These are phyloP conservation scores for Candida albicans DNA, from an alignment of 1,139 yeast species.

Conservation along the genomic window DNA sequence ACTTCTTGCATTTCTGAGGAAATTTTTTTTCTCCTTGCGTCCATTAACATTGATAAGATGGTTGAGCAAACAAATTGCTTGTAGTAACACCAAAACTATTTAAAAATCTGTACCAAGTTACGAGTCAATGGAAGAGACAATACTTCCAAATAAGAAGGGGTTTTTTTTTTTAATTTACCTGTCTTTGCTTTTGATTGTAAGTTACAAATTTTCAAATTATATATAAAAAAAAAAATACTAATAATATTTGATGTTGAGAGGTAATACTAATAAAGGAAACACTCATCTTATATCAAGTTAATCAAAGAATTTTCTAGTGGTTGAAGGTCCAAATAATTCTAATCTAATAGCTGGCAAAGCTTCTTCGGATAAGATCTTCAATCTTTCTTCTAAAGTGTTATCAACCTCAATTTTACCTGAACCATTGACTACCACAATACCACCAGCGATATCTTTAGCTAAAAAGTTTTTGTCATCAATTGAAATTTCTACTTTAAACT, in stretches of 20 bases:
- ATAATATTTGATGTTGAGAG: neutral
- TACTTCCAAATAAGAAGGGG: no score
- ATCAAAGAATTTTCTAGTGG: slow-evolving; percentile 87
- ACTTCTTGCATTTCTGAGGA: no score
- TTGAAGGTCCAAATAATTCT: slow-evolving; percentile 86
- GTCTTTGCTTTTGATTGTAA: no score
- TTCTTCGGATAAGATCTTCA: slow-evolving; percentile 75
- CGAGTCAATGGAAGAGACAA: no score
- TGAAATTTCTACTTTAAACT: slow-evolving; percentile 47
- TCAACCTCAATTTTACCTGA: slow-evolving; percentile 84
- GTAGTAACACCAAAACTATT: no score
- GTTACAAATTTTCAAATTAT: no score
- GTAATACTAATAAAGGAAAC: neutral
- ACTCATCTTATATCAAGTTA: slow-evolving; percentile 25
- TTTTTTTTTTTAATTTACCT: no score
- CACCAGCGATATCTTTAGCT: slow-evolving; percentile 74
- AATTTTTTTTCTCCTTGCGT: no score
- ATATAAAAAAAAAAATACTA: neutral
- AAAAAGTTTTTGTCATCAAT: slow-evolving; percentile 59
- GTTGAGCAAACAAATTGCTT: no score
- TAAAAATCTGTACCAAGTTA: no score
- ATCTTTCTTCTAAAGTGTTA: slow-evolving; percentile 93
- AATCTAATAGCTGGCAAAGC: slow-evolving; percentile 92
- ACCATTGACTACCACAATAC: slow-evolving; percentile 69
- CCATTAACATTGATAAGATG: no score